Evolutionary conservation across 192 early-diverging fungal species (phyloP), one percentile per base, ranked within the genome.

Genomic region (Backusella parvicylindrica): DNA sequence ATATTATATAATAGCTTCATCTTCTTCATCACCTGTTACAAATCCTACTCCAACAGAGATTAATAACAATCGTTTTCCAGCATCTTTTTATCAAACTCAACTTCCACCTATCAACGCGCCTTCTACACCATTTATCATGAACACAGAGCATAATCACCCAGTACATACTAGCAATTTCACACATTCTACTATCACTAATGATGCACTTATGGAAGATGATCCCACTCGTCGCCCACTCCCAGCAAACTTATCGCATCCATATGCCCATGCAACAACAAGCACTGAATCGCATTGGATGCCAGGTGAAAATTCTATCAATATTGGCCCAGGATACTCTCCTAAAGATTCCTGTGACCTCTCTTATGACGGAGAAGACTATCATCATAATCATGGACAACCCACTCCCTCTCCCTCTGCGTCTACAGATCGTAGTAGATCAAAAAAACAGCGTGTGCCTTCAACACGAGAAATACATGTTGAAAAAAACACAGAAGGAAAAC

Each of bases 401-500:
- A 71, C 70, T 13, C 70, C 71, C 15, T 38, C 71, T 18, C 47
- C 71, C 12, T 26, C 53, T 41, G 56, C 71, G 2, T 60, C 53
- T 26, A 64, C 56, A 23, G 56, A 56, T 2, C 60, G 71, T 13
- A 73, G 56, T 63, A 73, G 68, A 70, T 70, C 68, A 68, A 66
- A 35, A 36, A 68, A 69, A 5, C 50, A 64, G 16, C 23, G 38
- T 16, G 53, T 35, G 13, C 41, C 65, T 37, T 73, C 69, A 11
- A 73, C 67, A 40, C 67, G 43, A 43, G 77, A 76, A 23, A 63
- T 78, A 18, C 77, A 64, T 40, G 77, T 80, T 18, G 79, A 81
- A 56, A 81, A 77, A 38, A 77, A 81, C 23, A 77, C 71, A 11
- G 56, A 68, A 18, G 80, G 80, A 64, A 95, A 95, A 70, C 94